A percentile compares a stretch with the other conserved stretches of the same genome.
These are phyloP conservation scores for Aspergillus thermomutatus DNA, from an alignment of 2,329 filamentous ascomycete genomes.

Conservation along the genomic window DNA sequence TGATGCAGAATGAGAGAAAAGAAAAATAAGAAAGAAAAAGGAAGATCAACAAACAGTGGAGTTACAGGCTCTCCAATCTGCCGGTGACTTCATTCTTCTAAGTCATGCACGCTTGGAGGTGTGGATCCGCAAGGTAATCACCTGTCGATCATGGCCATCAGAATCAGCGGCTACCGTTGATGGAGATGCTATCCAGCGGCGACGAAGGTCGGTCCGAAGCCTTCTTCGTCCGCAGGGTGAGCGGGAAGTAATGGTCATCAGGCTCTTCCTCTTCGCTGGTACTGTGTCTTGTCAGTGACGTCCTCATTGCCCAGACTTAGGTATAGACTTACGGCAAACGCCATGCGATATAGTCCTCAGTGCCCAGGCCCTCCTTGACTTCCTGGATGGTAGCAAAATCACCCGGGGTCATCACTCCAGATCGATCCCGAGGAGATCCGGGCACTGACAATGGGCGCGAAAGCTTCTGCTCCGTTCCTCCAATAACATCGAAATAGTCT, in stretches of 20 bases:
- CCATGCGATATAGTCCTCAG: slow-evolving; percentile 98
- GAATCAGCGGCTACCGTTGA: slow-evolving; percentile 25
- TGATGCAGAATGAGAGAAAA: background rate
- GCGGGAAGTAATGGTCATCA: slow-evolving; percentile 70
- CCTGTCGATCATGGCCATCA: background rate
- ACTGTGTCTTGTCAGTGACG: slow-evolving; percentile 26
- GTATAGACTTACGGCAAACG: slow-evolving; percentile 79
- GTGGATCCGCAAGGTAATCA: background rate
- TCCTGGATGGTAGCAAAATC: slow-evolving; percentile 97
- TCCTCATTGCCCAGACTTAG: background rate
- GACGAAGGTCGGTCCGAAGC: slow-evolving; percentile 33
- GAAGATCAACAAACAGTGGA: background rate
- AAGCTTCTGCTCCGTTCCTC: slow-evolving; percentile 91
- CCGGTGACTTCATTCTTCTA: too few relatives aligned
- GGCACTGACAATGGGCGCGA: slow-evolving; percentile 90
- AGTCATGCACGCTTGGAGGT: too few relatives aligned
- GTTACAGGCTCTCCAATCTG: background rate
- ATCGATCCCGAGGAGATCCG: slow-evolving; percentile 83
- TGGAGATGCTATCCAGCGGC: slow-evolving; percentile 33
- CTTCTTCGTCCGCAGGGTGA: slow-evolving; percentile 58
- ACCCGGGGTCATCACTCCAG: slow-evolving; percentile 98
- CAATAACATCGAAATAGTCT: slow-evolving; percentile 85
- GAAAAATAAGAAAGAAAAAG: background rate
- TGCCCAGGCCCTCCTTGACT: slow-evolving; percentile 85
- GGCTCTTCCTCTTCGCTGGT: slow-evolving; percentile 86